Percentiles rank a stretch among this genome's conserved stretches.
Conservation (phyloP, 441 rosid genomes). For the Pelargonium australe region DNA sequence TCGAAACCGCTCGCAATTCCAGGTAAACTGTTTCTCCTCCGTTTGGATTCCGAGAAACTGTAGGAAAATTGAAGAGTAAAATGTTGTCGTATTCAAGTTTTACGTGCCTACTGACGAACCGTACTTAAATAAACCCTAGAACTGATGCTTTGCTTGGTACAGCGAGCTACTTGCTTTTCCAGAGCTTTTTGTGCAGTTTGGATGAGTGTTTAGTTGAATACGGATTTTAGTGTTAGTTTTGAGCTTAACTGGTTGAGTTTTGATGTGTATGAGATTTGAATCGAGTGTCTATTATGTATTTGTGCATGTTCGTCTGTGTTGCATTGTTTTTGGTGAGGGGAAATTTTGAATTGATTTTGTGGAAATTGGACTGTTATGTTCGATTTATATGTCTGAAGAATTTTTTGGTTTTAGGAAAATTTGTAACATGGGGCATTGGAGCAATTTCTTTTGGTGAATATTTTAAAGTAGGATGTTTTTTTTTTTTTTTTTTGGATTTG, state of each 20-base stretch:
- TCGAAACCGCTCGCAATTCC: slow-evolving; percentile 17
- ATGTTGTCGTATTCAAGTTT: background rate
- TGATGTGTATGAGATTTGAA: background rate
- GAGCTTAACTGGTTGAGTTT: background rate
- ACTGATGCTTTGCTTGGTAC: background rate
- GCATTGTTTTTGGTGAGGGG: background rate
- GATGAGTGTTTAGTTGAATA: no score
- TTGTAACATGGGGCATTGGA: no score
- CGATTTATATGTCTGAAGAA: background rate
- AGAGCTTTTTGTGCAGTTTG: background rate
- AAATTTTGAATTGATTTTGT: background rate
- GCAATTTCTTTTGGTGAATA: no score
- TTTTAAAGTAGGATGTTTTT: no score
- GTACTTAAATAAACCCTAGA: background rate
- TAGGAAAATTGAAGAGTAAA: background rate
- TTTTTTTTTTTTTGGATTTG: no score
- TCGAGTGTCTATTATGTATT: background rate
- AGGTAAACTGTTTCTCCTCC: slow-evolving; percentile 22
- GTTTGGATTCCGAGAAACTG: slow-evolving; percentile 15
- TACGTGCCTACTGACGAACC: background rate
- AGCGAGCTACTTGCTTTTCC: background rate
- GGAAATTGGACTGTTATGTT: background rate
- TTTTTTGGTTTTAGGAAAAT: no score
- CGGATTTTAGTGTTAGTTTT: background rate
- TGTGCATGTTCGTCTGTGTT: background rate